These are phyloP conservation scores for Rhynchosporium graminicola DNA, from an alignment of 2,329 filamentous ascomycete genomes.

Conservation along the genomic window DNA sequence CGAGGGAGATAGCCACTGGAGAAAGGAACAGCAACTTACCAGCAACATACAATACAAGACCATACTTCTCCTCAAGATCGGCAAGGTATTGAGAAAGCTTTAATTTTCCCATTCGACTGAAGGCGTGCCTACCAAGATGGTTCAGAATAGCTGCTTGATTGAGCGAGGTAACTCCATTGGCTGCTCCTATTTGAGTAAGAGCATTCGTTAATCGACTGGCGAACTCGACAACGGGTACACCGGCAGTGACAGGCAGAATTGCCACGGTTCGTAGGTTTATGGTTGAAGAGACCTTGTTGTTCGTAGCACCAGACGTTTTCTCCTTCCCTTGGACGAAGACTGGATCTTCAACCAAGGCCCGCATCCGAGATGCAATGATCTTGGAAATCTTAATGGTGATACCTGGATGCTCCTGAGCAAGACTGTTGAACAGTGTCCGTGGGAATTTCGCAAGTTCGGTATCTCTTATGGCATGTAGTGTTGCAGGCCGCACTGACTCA, in stretches of 20 bases:
- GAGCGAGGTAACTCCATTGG: conserved; percentile 86
- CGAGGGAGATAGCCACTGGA: conserved; percentile 44
- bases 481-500: conserved; percentile 86
- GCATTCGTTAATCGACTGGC: conserved; percentile 86
- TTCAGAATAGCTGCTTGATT: conserved; percentile 94
- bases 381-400: conserved; percentile 99
- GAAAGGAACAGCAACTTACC: conserved; percentile 50
- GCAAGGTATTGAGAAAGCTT: conserved; percentile 95
- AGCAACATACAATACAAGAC: conserved; percentile 91
- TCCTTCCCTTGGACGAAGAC: conserved; percentile 67
- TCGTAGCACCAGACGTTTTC: conserved; percentile 56
- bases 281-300: conserved; percentile 75
- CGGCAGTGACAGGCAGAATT: conserved; percentile 84
- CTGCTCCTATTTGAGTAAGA: conserved; percentile 82
- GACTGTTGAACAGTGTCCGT: conserved; percentile 92
- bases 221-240: conserved; percentile 94
- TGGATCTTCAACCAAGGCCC: conserved; percentile 81
- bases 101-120: conserved; percentile 95
- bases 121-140: conserved; percentile 92
- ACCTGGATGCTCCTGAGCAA: conserved; percentile 93
- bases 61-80: conserved; percentile 95
- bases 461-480: conserved; percentile 92
- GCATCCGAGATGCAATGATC: conserved; percentile 95
- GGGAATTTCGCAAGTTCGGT: conserved; percentile 97
- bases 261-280: conserved; percentile 92